These are phyloP conservation scores for Colletotrichum cereale DNA, from an alignment of 2,329 filamentous ascomycete genomes.

Conservation along the genomic window DNA sequence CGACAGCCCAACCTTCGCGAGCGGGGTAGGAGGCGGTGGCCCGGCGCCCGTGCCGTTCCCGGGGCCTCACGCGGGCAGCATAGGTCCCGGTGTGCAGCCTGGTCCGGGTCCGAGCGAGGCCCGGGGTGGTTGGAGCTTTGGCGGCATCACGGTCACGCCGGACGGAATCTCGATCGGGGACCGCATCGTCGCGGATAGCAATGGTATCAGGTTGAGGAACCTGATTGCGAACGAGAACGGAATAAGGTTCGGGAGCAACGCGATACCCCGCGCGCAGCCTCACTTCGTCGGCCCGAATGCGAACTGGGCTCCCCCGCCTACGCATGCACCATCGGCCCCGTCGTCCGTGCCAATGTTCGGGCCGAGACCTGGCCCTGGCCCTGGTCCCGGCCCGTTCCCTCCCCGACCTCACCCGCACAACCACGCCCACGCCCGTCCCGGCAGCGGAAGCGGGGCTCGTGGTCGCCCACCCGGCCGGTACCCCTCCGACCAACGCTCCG, in stretches of 20 bases:
- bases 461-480: slow-evolving; percentile 39
- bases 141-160: slow-evolving; percentile 57
- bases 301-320: slow-evolving; percentile 19
- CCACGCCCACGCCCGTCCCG: slow-evolving; percentile 32
- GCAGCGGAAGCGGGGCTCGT: slow-evolving; percentile 30
- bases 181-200: slow-evolving; percentile 57
- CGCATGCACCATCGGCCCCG: background rate
- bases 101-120: slow-evolving; percentile 42
- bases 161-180: slow-evolving; percentile 59
- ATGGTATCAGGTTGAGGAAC: slow-evolving; percentile 60
- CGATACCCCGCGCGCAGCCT: slow-evolving; percentile 24
- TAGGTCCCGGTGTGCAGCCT: slow-evolving; percentile 39
- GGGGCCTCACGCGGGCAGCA: slow-evolving; percentile 7
- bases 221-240: slow-evolving; percentile 57
- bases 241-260: slow-evolving; percentile 47
- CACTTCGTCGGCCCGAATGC: slow-evolving; percentile 19
- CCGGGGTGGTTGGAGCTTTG: slow-evolving; percentile 47
- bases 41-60: slow-evolving; percentile 13
- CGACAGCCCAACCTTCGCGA: slow-evolving; percentile 14
- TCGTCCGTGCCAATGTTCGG: slow-evolving; percentile 11
- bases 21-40: slow-evolving; percentile 2
- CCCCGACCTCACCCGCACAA: background rate
- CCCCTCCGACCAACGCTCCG: slow-evolving; percentile 44
- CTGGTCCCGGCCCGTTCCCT: background rate
- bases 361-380: slow-evolving; percentile 1